Evolutionary conservation across 1,139 yeast genomes (phyloP), one percentile per base, ranked within the genome.

Genomic region (Schwanniomyces etchellsii): DNA sequence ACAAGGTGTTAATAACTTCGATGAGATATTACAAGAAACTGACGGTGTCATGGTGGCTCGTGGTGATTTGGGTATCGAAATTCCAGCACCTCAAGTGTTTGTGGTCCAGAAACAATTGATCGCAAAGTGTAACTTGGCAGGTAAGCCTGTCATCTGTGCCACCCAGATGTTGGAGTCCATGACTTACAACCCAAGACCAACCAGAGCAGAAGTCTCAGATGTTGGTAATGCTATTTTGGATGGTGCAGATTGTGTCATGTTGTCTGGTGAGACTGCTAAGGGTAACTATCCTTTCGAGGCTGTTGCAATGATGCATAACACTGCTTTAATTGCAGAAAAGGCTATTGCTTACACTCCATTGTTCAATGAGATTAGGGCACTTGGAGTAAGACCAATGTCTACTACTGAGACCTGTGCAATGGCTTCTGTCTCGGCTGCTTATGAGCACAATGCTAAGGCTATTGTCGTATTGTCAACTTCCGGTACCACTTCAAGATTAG

Each of bases 1-100:
- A 72, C 99, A 91, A 71, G 99, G 99, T 74, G 97, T 91, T 55
- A 88, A 91, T 81, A 91, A 91, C 80, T 91, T 91, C 61, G 98
- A 91, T 64, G 96, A 86, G 43, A 91, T 91, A 57, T 80, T 91
- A 61, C 64, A 62, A 52, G 95, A 81, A 64, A 91, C 98, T 42
- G 98, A 93, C 60, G 99, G 97, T 75, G 96, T 91, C 57, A 91
- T 91, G 98, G 97, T 91, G 60, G 99, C 99, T 53, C 81, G 99
- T 70, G 99, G 98, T 75, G 98, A 93, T 63, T 77, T 91, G 58
- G 99, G 99, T 75, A 91, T 91, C 57, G 99, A 91, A 74, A 91
- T 91, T 55, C 98, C 98, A 47, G 97, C 98, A 46, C 93, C 96
- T 44, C 95, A 89, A 74, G 99, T 91, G 42, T 88, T 91, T 60